phyloP scores from a whole-genome alignment of 108 stramenopile genomes.

The Skeletonema menzelii region DNA sequence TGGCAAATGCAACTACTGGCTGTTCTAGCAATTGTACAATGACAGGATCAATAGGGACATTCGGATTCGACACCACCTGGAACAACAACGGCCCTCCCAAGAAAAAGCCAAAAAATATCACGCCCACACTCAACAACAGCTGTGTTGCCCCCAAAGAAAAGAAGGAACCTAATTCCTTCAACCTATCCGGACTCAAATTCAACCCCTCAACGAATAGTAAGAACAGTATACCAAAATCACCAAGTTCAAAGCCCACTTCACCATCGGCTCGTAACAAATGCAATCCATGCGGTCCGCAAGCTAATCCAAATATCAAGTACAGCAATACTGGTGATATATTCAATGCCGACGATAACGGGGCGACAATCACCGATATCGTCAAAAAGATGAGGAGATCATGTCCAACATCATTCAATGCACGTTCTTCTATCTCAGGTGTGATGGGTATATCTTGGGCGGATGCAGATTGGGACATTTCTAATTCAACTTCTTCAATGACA shows the following conservation, averaged over 20 bases:
- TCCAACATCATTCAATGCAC: slow-evolving; percentile 45
- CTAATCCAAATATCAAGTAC: slow-evolving; percentile 58
- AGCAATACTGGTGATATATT: slow-evolving; percentile 59
- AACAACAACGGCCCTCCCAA: slow-evolving; percentile 61
- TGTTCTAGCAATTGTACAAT: slow-evolving; percentile 59
- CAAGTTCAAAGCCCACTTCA: slow-evolving; percentile 61
- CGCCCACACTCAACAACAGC: slow-evolving; percentile 53
- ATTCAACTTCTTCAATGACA: slow-evolving; percentile 21
- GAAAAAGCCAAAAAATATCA: slow-evolving; percentile 61
- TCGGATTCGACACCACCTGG: slow-evolving; percentile 53
- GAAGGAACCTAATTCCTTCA: slow-evolving; percentile 59
- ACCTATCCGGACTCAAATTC: slow-evolving; percentile 55
- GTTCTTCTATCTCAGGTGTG: slow-evolving; percentile 45
- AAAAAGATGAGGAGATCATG: slow-evolving; percentile 72
- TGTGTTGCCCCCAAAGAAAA: slow-evolving; percentile 63
- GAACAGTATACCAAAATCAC: slow-evolving; percentile 83
- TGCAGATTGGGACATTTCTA: slow-evolving; percentile 19
- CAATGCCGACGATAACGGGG: slow-evolving; percentile 53
- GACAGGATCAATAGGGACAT: slow-evolving; percentile 58
- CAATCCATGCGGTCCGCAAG: slow-evolving; percentile 66
- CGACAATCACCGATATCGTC: slow-evolving; percentile 53
- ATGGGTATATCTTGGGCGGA: not conserved
- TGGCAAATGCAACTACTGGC: slow-evolving; percentile 68
- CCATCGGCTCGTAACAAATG: slow-evolving; percentile 48
- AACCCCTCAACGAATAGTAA: slow-evolving; percentile 74